Conservation (phyloP, 163 green algal genomes). For the Scenedesmus sp. region DNA sequence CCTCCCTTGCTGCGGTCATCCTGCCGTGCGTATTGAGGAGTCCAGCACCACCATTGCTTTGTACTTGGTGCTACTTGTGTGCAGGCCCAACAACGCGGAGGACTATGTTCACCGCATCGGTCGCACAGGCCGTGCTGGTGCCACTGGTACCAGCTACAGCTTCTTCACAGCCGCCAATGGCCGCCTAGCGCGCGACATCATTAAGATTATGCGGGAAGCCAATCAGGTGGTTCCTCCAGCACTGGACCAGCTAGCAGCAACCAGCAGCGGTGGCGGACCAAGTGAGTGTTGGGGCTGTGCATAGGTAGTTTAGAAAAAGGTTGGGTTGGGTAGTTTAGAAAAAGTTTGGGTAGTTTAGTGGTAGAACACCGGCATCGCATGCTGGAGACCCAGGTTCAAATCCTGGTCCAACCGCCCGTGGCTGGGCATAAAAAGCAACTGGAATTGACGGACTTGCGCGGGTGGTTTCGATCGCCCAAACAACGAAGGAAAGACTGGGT, state of each 20-base stretch:
- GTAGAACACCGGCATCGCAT: too few relatives aligned
- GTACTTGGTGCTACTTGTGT: not conserved
- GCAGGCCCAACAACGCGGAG: conserved; percentile 78
- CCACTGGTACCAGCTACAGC: conserved; percentile 79
- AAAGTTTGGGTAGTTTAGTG: too few relatives aligned
- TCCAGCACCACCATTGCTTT: not conserved
- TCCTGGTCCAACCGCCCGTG: too few relatives aligned
- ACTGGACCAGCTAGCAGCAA: conserved; percentile 73
- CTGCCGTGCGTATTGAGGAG: not conserved
- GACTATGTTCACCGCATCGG: conserved; percentile 96
- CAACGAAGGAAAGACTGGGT: too few relatives aligned
- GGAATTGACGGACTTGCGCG: too few relatives aligned
- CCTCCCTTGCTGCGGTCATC: too few relatives aligned
- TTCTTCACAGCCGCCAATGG: conserved; percentile 93
- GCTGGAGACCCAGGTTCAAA: too few relatives aligned
- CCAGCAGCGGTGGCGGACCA: conserved; percentile 59
- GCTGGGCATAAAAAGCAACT: too few relatives aligned
- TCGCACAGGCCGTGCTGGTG: conserved; percentile 89
- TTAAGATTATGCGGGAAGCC: conserved; percentile 83
- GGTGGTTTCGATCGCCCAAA: too few relatives aligned
- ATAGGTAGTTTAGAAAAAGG: too few relatives aligned
- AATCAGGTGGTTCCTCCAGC: conserved; percentile 75
- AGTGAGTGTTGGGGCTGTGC: conserved; percentile 27
- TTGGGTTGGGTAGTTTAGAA: too few relatives aligned
- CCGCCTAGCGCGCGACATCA: conserved; percentile 81